Evolutionary conservation across 2,329 filamentous ascomycete species (phyloP), one percentile per base, ranked within the genome.

Genomic region (Neoascochyta sp.): DNA sequence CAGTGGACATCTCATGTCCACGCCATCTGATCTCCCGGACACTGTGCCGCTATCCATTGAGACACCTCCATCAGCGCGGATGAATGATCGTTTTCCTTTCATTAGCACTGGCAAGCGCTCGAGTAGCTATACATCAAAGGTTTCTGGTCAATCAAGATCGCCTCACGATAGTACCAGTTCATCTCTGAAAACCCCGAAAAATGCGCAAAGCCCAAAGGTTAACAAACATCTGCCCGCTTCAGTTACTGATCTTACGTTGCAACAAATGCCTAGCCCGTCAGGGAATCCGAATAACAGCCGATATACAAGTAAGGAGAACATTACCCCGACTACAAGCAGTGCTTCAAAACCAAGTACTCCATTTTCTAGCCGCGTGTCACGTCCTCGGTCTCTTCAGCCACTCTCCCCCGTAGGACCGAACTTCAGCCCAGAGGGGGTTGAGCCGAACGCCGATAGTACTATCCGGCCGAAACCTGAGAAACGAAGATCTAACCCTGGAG

Each of bases 61-160:
- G 7, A 54, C 38, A 4, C 50, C 45, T 2, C 41, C 36, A 9
- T 60, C 59, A 2, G 56, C 59, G 24, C 53, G 54, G 18, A 70
- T 69, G 66, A 69, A 69, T 20, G 67, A 68, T 10, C 60, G 65
- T 1, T 69, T 66, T 32, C 63, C 67, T 1, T 59, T 57, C 23
- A 52, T 69, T n/a, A 45, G 62, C 5, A 61, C 54, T 3, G 52
- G 52, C 11, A 54, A 60, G 15, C 41, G 45, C 2, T 47, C 52
- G 2, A 57, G 53, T 24, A 50, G 40, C 24, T 45, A 54, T 14
- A 59, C 47, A n/a, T 39, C 42, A n/a, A 43, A 30, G 5, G 32
- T 32, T 2, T 54, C 48, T 12, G 38, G 34, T 12, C 24, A 32
- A 1, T 45, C 50, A 5, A 36, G 32, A 6, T 47, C 41, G 3